Evolutionary conservation across 176 grass and related monocot genomes (phyloP).

Genomic region (Hyparrhenia diplandra): DNA sequence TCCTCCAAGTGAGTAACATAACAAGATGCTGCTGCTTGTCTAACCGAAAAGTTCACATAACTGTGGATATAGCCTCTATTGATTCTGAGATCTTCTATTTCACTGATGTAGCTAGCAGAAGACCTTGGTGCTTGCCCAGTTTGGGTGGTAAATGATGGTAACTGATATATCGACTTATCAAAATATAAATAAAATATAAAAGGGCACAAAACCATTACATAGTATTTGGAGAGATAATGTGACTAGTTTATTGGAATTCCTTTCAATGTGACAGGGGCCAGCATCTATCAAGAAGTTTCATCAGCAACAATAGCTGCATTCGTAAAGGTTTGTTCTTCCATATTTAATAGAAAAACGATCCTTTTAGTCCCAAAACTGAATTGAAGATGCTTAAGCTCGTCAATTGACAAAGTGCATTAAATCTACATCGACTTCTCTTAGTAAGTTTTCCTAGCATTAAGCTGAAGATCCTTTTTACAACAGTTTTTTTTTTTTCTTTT

Average conservation of each 20-base stretch:
- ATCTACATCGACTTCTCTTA: conserved; percentile 2
- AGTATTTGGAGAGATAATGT: not conserved
- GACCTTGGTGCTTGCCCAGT: conserved; percentile 75
- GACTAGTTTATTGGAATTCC: conserved; percentile 14
- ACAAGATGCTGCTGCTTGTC: conserved; percentile 13
- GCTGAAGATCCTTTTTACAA: not conserved
- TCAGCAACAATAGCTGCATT: conserved; percentile 63
- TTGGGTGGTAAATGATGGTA: conserved; percentile 93
- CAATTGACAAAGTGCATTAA: not conserved
- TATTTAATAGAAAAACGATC: not conserved
- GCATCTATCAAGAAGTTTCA: conserved; percentile 64
- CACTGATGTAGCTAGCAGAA: conserved; percentile 69
- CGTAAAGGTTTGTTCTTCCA: conserved; percentile 62
- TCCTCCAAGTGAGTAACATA: conserved; percentile 69
- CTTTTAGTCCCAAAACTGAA: not conserved
- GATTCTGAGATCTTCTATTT: conserved; percentile 28
- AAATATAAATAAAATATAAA: not conserved
- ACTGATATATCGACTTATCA: conserved; percentile 28
- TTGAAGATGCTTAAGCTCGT: not conserved
- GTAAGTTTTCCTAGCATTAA: not conserved
- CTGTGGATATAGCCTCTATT: not conserved
- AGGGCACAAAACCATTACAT: not conserved
- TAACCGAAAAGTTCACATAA: conserved; percentile 17
- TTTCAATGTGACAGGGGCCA: conserved; percentile 64
- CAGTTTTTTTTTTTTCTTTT: too few species aligned